These are phyloP conservation scores for Parafenestella ontariensis DNA, from an alignment of 2,329 filamentous ascomycete genomes.

Conservation along the genomic window DNA sequence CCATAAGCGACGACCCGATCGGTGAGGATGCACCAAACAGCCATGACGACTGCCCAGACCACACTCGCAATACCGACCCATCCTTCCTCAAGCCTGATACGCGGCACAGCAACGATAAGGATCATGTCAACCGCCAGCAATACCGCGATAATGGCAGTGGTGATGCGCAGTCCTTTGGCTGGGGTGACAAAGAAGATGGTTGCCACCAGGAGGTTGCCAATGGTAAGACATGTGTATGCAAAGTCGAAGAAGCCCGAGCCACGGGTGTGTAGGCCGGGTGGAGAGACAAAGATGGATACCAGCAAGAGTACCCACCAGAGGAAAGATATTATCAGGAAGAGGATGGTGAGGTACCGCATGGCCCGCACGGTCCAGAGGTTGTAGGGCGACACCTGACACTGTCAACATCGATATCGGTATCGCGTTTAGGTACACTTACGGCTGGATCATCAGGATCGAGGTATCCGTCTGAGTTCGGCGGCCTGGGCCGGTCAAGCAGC, in stretches of 20 bases:
- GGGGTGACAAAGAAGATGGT: conserved; percentile 89
- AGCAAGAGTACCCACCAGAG: conserved; percentile 93
- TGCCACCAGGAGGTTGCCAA: conserved; percentile 76
- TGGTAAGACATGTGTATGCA: conserved; percentile 78
- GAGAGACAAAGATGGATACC: conserved; percentile 89
- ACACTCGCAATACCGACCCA: conserved; percentile 90
- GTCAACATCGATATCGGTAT: conserved; percentile 21
- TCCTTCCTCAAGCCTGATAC: conserved; percentile 81
- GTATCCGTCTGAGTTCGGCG: conserved; percentile 69
- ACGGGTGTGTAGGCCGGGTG: conserved; percentile 81
- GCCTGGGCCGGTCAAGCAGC: conserved; percentile 66
- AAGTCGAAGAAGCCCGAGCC: conserved; percentile 95
- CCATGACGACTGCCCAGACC: conserved; percentile 80
- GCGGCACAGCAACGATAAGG: conserved; percentile 76
- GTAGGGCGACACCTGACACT: conserved; percentile 75
- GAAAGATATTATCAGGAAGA: conserved; percentile 78
- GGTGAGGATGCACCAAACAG: conserved; percentile 77
- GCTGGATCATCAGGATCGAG: conserved; percentile 82
- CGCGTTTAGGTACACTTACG: conserved; percentile 59
- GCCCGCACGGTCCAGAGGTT: conserved; percentile 92
- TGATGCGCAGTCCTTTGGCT: conserved; percentile 77
- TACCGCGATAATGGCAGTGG: conserved; percentile 70
- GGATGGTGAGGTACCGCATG: conserved; percentile 76
- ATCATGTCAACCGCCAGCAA: conserved; percentile 78
- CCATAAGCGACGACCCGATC: conserved; percentile 89